phyloP scores from a whole-genome alignment of 139 green algal species.

The Closterium sp. region DNA sequence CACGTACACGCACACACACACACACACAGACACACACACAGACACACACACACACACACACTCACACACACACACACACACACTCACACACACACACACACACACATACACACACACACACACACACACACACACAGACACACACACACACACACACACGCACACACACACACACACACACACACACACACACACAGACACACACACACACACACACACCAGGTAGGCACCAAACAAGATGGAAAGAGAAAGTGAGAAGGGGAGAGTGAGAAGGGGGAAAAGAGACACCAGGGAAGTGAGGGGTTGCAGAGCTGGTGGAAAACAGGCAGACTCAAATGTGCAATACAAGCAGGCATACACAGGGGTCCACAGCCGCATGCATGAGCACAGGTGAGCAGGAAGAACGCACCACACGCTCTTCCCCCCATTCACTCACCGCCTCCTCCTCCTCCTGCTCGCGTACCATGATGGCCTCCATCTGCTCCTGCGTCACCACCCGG shows the following conservation, averaged over 20 bases:
- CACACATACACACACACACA: no score
- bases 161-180: background rate
- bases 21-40: background rate
- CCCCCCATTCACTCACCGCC: background rate
- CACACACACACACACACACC: background rate
- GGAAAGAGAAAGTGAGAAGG: background rate
- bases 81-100: background rate
- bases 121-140: no score
- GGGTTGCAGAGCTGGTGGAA: no score
- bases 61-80: background rate
- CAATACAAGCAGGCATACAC: no score
- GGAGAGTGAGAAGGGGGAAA: background rate
- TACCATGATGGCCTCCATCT: slow-evolving; percentile 12
- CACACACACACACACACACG: no score
- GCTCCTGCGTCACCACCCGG: slow-evolving; percentile 10
- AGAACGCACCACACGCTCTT: background rate
- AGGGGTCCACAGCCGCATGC: no score
- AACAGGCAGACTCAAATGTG: no score
- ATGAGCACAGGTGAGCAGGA: no score
- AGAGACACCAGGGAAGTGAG: no score
- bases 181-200: background rate
- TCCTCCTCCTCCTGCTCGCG: slow-evolving; percentile 24
- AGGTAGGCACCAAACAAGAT: no score
- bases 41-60: background rate
- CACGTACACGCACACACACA: background rate